Evolutionary conservation across 495 filamentous ascomycete genomes (phyloP), one percentile per base, ranked within the genome.

Genomic region (Penicillium simplicissimum): DNA sequence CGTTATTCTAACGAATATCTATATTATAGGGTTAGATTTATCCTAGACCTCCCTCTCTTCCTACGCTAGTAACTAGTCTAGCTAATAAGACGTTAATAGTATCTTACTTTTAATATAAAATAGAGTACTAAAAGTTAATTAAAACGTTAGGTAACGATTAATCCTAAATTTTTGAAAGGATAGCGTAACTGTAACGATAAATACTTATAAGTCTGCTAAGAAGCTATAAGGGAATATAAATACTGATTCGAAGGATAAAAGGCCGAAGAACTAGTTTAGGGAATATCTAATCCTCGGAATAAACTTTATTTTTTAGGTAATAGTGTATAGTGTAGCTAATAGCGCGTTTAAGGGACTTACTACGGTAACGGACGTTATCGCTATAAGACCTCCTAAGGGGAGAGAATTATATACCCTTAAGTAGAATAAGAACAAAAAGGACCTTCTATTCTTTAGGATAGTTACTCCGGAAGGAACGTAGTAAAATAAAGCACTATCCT

Each of bases 301-400:
- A 8, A 42, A 6, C 17, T 14, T 42, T 42, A 8, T 42, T 42
- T 42, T 42, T 42, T 42, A 8, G 38, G 38, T 42, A 8, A 42
- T 71, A 11, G 57, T 67, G 19, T 35, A 58, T 48, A 48, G 67
- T 3, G 47, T 72, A 8, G 65, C 64, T 11, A 60, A 72, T 49
- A 42, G 64, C 42, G 67, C 65, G 10, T 72, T 72, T 35, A 72
- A 70, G 48, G 67, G 65, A 2, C 58, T 61, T 36, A 48, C 17
- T 7, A 60, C 62, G 0, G 47, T 67, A 1, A 58, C 48, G 35
- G 57, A 72, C 4, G 42, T 72, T 48, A 60, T 72, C 11, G 34
- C 33, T 11, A 34, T 55, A 31, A 62, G 51, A 38, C 64, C 60
- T 9, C 62, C 62, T 8, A 58, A 57, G 33, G 58, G 69, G 15